phyloP scores from a whole-genome alignment of 2,329 filamentous ascomycete species.

The Aspergillus sp. region DNA sequence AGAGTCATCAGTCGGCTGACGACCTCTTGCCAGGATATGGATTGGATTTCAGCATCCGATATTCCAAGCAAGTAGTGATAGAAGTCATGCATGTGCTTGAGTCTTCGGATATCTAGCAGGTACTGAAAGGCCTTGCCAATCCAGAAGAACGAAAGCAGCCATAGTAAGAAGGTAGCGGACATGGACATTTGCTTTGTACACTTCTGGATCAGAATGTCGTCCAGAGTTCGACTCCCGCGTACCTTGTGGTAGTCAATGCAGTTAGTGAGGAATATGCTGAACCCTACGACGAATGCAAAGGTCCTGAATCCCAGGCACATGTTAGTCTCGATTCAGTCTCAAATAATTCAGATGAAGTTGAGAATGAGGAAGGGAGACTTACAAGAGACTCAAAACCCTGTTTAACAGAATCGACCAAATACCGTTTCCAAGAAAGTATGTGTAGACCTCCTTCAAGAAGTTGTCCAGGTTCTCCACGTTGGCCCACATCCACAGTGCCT shows the following conservation, averaged over 20 bases:
- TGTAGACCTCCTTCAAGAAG: slow-evolving; percentile 82
- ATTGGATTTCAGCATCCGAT: slow-evolving; percentile 84
- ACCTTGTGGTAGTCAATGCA: slow-evolving; percentile 81
- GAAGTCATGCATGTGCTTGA: slow-evolving; percentile 80
- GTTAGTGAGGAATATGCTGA: slow-evolving; percentile 80
- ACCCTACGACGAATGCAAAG: slow-evolving; percentile 76
- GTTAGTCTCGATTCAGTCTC: background rate
- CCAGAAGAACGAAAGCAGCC: slow-evolving; percentile 84
- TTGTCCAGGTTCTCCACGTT: slow-evolving; percentile 87
- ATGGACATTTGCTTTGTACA: slow-evolving; percentile 76
- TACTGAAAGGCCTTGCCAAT: slow-evolving; percentile 77
- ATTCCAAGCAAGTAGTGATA: slow-evolving; percentile 81
- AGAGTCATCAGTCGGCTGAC: slow-evolving; percentile 82
- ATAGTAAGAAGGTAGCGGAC: slow-evolving; percentile 74
- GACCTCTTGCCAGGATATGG: slow-evolving; percentile 89
- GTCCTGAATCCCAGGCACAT: slow-evolving; percentile 60
- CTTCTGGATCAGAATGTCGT: slow-evolving; percentile 67
- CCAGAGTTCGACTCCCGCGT: slow-evolving; percentile 62
- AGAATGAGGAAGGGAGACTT: slow-evolving; percentile 39
- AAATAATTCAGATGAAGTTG: too few relatives aligned
- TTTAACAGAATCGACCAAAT: slow-evolving; percentile 81
- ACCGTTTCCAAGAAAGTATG: slow-evolving; percentile 80
- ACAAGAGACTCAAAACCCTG: slow-evolving; percentile 72
- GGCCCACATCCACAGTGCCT: slow-evolving; percentile 88
- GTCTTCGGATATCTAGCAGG: slow-evolving; percentile 69